These are phyloP conservation scores for Ephemerocybe angulata DNA, from an alignment of 768 basidiomycete species.

Conservation along the genomic window DNA sequence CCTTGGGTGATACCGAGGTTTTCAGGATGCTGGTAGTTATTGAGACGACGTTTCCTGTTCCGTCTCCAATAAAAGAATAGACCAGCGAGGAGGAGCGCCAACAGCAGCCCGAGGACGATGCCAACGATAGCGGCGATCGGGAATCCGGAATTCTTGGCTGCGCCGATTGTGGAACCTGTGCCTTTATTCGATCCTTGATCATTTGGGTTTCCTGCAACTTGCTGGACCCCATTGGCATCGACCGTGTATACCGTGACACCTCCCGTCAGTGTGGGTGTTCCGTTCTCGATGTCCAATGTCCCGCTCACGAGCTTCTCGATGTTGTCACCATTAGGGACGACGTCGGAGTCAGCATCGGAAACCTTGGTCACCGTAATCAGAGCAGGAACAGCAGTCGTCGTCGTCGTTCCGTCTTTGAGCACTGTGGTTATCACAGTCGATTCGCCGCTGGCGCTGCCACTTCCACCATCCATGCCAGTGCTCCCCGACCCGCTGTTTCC, in stretches of 20 bases:
- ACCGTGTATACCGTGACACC: background rate
- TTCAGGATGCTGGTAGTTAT: background rate
- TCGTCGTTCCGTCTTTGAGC: background rate
- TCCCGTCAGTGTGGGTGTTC: background rate
- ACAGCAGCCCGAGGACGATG: background rate
- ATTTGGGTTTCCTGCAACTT: background rate
- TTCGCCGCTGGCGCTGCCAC: background rate
- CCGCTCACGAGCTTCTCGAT: background rate
- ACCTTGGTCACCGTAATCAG: background rate
- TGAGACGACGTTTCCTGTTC: background rate
- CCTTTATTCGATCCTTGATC: background rate
- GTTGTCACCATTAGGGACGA: background rate
- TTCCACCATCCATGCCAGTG: background rate
- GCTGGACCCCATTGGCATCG: background rate
- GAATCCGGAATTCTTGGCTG: background rate
- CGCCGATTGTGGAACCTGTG: background rate
- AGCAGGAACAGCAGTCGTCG: background rate
- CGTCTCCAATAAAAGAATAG: background rate
- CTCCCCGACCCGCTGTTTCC: background rate
- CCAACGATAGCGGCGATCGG: background rate
- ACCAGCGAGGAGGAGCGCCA: background rate
- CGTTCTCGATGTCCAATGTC: background rate
- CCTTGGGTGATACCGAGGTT: background rate
- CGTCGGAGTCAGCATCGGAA: background rate
- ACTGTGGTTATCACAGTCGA: background rate